phyloP scores from a whole-genome alignment of 805 yeast species.

The Nakazawaea wickerhamii region DNA sequence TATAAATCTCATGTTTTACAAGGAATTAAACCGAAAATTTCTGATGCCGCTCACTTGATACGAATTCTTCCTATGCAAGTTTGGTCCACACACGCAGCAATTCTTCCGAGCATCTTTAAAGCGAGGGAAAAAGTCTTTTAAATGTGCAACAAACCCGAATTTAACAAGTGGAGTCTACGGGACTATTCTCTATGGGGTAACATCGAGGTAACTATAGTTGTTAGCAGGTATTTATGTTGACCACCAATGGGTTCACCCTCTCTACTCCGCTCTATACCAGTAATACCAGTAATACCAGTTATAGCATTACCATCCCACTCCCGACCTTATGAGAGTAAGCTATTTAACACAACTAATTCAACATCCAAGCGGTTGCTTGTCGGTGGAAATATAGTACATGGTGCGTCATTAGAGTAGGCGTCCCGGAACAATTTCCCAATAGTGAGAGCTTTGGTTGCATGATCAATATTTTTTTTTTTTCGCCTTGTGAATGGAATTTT shows the following conservation, averaged over 20 bases:
- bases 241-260: too few relatives aligned
- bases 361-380: neutral
- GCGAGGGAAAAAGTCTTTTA: neutral
- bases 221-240: too few relatives aligned
- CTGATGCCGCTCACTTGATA: neutral
- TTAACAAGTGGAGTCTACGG: slow-evolving; percentile 4
- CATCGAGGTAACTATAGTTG: too few relatives aligned
- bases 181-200: neutral
- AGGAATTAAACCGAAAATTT: too few relatives aligned
- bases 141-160: slow-evolving; percentile 6
- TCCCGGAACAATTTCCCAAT: slow-evolving; percentile 11
- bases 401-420: neutral
- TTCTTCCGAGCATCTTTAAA: slow-evolving; percentile 6
- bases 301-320: too few relatives aligned
- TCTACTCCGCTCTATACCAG: too few relatives aligned
- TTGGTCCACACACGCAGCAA: neutral
- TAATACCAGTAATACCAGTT: too few relatives aligned
- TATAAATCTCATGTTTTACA: neutral
- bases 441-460: slow-evolving; percentile 10
- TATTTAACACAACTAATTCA: too few relatives aligned
- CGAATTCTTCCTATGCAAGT: neutral
- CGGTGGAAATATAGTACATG: neutral
- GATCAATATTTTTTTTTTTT: slow-evolving; percentile 7
- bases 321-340: too few relatives aligned
- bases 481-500: too few relatives aligned